Conservation (phyloP, 306 rosid genomes). For the Trichosanthes cucumerina region DNA sequence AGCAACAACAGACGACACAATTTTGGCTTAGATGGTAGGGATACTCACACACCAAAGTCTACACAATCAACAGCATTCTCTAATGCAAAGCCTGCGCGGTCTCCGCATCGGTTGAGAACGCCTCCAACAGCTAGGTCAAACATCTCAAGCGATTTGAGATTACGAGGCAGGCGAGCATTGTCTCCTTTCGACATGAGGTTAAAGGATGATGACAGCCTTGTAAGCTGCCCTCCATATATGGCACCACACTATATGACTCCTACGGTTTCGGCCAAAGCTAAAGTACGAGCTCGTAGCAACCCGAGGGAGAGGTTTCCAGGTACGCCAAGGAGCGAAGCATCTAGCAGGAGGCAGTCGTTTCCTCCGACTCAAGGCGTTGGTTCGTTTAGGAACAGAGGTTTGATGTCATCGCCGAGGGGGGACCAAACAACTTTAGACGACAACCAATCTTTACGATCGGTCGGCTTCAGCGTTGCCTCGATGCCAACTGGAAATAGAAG, state of each 20-base stretch:
- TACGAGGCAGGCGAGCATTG: conserved; percentile 32
- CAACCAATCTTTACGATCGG: conserved; percentile 48
- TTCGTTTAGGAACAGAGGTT: conserved; percentile 68
- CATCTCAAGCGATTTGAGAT: conserved; percentile 33
- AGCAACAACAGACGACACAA: conserved; percentile 33
- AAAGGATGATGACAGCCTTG: conserved; percentile 80
- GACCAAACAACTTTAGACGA: conserved; percentile 49
- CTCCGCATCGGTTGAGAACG: not conserved
- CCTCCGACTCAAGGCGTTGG: conserved; percentile 69
- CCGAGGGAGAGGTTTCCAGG: conserved; percentile 66
- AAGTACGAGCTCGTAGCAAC: conserved; percentile 58
- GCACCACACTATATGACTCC: conserved; percentile 86
- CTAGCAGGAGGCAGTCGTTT: conserved; percentile 71
- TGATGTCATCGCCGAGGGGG: conserved; percentile 45
- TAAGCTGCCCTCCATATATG: conserved; percentile 89
- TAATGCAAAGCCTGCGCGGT: conserved; percentile 23
- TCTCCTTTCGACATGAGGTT: conserved; percentile 57
- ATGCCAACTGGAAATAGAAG: conserved; percentile 66
- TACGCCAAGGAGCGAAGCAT: conserved; percentile 55
- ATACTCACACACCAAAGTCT: conserved; percentile 69
- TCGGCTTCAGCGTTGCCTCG: conserved; percentile 72
- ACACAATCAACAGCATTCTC: conserved; percentile 48
- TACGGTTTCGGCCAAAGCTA: conserved; percentile 69
- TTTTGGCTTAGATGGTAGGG: conserved; percentile 41
- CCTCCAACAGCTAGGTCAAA: conserved; percentile 42